Evolutionary conservation across 371 early-diverging fungal genomes (phyloP).

Genomic region (Syncephalastrum sp.): DNA sequence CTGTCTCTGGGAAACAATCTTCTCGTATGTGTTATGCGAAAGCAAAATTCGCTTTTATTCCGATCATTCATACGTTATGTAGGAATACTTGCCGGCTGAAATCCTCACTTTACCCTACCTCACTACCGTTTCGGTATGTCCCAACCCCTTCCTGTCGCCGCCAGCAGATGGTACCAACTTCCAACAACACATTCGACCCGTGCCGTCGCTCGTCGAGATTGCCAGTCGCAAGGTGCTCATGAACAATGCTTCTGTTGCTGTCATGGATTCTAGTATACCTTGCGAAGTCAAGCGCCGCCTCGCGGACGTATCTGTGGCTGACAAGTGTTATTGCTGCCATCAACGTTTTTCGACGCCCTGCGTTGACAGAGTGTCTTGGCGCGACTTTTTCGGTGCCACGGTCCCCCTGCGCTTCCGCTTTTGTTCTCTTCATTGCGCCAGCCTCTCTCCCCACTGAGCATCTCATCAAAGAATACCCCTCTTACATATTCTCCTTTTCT

Average conservation of each 20-base stretch:
- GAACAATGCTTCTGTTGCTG: not conserved
- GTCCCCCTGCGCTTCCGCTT: conserved; percentile 35
- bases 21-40: conserved; percentile 31
- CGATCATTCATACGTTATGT: not conserved
- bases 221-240: conserved; percentile 18
- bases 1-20: conserved; percentile 59
- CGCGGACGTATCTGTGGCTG: conserved; percentile 14
- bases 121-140: conserved; percentile 26
- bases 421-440: conserved; percentile 31
- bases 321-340: conserved; percentile 29
- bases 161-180: not conserved
- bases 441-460: too few species aligned
- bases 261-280: conserved; percentile 8
- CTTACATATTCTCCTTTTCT: too few species aligned
- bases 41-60: not conserved
- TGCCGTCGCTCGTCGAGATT: conserved; percentile 26
- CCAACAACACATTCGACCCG: conserved; percentile 8
- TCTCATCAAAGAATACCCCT: too few species aligned
- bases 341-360: conserved; percentile 17
- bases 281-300: conserved; percentile 19
- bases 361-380: conserved; percentile 29
- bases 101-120: conserved; percentile 26
- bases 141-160: conserved; percentile 30
- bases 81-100: conserved; percentile 39
- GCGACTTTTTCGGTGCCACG: conserved; percentile 16